A percentile compares a stretch with the other conserved stretches of the same genome.
These are phyloP conservation scores for Hypoxylon sp. DNA, from an alignment of 2,329 filamentous ascomycete genomes.

Conservation along the genomic window DNA sequence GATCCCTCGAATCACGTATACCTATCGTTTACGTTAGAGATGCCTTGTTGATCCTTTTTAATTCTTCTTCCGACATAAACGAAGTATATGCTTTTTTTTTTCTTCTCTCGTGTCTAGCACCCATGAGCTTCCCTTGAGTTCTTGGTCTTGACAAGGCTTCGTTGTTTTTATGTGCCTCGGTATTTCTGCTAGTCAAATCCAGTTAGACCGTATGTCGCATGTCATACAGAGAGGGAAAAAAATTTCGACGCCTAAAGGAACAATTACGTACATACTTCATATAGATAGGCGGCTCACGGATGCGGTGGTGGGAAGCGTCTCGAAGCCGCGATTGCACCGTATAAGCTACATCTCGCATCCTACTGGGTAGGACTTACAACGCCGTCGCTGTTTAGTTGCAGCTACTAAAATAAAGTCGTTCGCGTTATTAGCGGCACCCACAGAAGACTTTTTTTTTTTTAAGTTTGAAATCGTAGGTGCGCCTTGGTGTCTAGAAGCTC, in stretches of 20 bases:
- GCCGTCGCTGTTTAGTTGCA: constrained; percentile 33
- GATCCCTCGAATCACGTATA: constrained; percentile 7
- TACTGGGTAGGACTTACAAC: constrained; percentile 19
- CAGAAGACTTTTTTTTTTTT: constrained; percentile 43
- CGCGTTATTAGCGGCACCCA: constrained; percentile 37
- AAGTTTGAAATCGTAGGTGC: constrained; percentile 39
- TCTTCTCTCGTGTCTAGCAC: neutral
- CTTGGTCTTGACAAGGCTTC: neutral
- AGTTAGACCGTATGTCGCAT: constrained; percentile 21
- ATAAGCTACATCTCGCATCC: constrained; percentile 20
- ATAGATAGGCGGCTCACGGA: constrained; percentile 13
- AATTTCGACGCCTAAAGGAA: constrained; percentile 7
- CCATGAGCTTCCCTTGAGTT: neutral
- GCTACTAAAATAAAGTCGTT: constrained; percentile 27
- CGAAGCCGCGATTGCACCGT: constrained; percentile 8
- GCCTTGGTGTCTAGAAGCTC: constrained; percentile 36
- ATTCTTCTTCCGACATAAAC: neutral
- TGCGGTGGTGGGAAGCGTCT: constrained; percentile 9
- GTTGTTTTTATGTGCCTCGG: constrained; percentile 3
- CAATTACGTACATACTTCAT: constrained; percentile 27
- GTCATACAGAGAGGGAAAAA: constrained; percentile 25
- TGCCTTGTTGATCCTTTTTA: neutral
- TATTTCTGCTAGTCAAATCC: constrained; percentile 4
- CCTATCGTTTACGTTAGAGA: neutral
- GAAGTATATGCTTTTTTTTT: constrained; percentile 7